Evolutionary conservation across 305 asterid species (phyloP), one percentile per base, ranked within the genome.

Genomic region (Striga hermonthica): DNA sequence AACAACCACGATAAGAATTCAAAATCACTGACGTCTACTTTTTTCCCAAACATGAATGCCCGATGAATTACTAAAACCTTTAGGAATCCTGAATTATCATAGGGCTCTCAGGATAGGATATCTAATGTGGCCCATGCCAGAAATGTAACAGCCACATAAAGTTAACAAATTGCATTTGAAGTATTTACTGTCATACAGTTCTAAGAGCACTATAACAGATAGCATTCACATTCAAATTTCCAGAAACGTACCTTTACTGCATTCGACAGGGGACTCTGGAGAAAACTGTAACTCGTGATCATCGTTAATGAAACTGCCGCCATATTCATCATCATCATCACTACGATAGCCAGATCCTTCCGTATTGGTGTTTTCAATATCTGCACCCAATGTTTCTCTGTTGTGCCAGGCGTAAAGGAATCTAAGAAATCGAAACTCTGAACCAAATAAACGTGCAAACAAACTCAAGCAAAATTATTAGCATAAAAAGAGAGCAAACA

Each of bases 321-420:
- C 98, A 47, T 83, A 89, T n/a, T 76, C 64, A 67, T 83, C 64
- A 67, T 83, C 88, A 14, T 82, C 94, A 50, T 86, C 95, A 60
- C 83, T 78, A 14, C 67, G 38, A 49, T 60, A 74, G 72, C 54
- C 70, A 64, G 87, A 83, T 66, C 76, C 84, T 71, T 83, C 94
- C 28, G 89, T 57, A 41, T 77, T 87, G 0, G 85, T 70, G 76
- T 81, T 68, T 69, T 81, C 96, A 72, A 91, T 85, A 79, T 91
- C 95, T 82, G 80, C 89, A 14, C 98, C 98, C 57, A 60, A 83
- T 36, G 95, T 83, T 65, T 91, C 96, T 63, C 96, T 88, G 67
- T 77, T 31, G 54, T 53, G 52, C 54, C 31, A 71, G 9, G 31
- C 31, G 80, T 81, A 14, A 81, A 83, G 91, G 89, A 82, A 79